phyloP scores from a whole-genome alignment of 73 alveolate species.

The Halteria grandinella region DNA sequence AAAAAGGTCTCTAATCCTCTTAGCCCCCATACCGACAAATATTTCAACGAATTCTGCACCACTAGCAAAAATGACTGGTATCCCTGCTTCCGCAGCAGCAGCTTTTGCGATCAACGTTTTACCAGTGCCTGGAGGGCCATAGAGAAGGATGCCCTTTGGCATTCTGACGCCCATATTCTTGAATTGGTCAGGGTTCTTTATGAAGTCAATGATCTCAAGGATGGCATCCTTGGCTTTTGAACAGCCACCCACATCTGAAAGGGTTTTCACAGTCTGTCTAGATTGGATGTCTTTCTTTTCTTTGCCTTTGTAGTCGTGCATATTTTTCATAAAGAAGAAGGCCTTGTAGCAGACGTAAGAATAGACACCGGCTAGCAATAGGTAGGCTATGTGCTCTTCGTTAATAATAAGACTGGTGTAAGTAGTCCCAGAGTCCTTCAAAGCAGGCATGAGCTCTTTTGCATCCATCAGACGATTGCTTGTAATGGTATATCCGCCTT shows the following conservation, averaged over 20 bases:
- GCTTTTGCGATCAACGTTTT: slow-evolving; percentile 96
- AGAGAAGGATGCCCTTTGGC: slow-evolving; percentile 64
- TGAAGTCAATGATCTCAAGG: slow-evolving; percentile 30
- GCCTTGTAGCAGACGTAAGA: not conserved
- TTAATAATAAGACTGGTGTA: slow-evolving; percentile 18
- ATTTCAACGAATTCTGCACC: slow-evolving; percentile 94
- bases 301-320: slow-evolving; percentile 31
- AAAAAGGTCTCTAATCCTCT: slow-evolving; percentile 91
- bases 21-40: slow-evolving; percentile 94
- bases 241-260: slow-evolving; percentile 50
- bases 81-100: slow-evolving; percentile 90
- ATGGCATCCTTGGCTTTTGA: slow-evolving; percentile 37
- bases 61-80: slow-evolving; percentile 73
- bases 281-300: slow-evolving; percentile 4
- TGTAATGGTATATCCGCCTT: not conserved
- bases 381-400: slow-evolving; percentile 4
- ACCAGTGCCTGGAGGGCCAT: slow-evolving; percentile 96
- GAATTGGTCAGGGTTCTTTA: slow-evolving; percentile 13
- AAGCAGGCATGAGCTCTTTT: not conserved
- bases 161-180: slow-evolving; percentile 19
- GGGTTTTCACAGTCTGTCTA: not conserved
- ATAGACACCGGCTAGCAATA: not conserved
- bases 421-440: not conserved
- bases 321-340: not conserved
- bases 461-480: not conserved